Percentiles rank a stretch among this genome's conserved stretches.
Conservation (phyloP, 306 rosid genomes). For the Crataegus laevigata region DNA sequence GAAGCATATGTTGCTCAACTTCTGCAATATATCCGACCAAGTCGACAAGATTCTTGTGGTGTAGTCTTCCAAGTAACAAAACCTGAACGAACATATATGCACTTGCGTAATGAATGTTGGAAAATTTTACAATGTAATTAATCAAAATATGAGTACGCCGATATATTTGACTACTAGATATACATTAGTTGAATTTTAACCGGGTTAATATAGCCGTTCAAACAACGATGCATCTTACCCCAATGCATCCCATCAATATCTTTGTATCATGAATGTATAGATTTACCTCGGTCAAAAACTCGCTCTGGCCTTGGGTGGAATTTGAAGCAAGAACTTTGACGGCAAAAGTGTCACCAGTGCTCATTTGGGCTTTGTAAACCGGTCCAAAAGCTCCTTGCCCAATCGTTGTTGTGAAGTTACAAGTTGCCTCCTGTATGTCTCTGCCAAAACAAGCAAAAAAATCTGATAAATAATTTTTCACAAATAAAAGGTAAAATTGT, state of each 20-base stretch:
- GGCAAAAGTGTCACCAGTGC: conserved; percentile 2
- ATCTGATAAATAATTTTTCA: no score
- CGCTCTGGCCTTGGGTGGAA: conserved; percentile 2
- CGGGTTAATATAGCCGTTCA: no score
- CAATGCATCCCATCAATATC: no score
- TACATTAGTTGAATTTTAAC: no score
- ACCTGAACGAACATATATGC: background rate
- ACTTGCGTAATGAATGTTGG: background rate
- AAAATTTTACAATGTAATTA: background rate
- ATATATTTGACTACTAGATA: no score
- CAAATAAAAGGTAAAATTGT: no score
- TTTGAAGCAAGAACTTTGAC: background rate
- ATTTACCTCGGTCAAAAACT: conserved; percentile 2
- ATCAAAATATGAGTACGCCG: no score
- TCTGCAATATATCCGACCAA: conserved; percentile 3
- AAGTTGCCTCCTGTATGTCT: background rate
- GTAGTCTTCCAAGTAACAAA: conserved; percentile 5
- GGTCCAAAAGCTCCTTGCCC: conserved; percentile 8
- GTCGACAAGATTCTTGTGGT: conserved; percentile 2
- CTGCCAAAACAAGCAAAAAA: background rate
- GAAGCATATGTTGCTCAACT: conserved; percentile 10
- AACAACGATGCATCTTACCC: no score
- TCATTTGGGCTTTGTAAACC: conserved; percentile 9
- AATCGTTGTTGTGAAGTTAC: background rate
- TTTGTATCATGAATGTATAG: no score